Percentiles rank a stretch among this genome's conserved stretches.
Conservation (phyloP, 768 basidiomycete genomes). For the Mycena amicta region DNA sequence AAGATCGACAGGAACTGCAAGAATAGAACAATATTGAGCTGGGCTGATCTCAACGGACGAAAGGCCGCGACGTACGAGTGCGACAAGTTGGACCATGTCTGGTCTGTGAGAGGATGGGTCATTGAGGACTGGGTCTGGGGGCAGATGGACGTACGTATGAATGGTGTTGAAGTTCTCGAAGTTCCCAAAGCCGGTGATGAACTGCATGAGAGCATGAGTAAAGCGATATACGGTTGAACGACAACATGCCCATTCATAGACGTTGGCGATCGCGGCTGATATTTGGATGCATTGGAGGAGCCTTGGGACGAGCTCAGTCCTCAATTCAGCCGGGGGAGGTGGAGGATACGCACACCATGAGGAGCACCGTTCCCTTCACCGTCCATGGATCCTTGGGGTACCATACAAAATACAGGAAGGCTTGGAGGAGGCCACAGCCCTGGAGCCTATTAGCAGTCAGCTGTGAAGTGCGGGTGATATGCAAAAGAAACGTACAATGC, state of each 20-base stretch:
- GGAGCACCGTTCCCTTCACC: constrained; percentile 1
- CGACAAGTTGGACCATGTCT: background rate
- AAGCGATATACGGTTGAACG: no score
- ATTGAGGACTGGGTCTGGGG: background rate
- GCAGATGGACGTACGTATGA: background rate
- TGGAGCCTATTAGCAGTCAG: background rate
- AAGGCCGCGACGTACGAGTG: background rate
- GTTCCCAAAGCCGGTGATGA: constrained; percentile 1
- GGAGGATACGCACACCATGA: background rate
- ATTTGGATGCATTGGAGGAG: constrained; percentile 2
- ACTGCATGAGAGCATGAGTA: no score
- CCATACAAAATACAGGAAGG: constrained; percentile 10
- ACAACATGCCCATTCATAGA: background rate
- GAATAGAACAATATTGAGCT: background rate
- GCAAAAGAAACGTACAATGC: background rate
- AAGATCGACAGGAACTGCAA: background rate
- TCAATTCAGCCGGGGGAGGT: background rate
- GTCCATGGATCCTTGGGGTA: constrained; percentile 7
- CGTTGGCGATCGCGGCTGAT: background rate
- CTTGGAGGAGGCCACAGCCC: constrained; percentile 7
- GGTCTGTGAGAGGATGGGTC: background rate
- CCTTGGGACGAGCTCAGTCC: background rate
- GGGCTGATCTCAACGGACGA: background rate
- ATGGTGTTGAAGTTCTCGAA: background rate
- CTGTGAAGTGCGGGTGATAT: background rate